Conservation (phyloP, 345 rosid genomes). For the Lepidium africanum region DNA sequence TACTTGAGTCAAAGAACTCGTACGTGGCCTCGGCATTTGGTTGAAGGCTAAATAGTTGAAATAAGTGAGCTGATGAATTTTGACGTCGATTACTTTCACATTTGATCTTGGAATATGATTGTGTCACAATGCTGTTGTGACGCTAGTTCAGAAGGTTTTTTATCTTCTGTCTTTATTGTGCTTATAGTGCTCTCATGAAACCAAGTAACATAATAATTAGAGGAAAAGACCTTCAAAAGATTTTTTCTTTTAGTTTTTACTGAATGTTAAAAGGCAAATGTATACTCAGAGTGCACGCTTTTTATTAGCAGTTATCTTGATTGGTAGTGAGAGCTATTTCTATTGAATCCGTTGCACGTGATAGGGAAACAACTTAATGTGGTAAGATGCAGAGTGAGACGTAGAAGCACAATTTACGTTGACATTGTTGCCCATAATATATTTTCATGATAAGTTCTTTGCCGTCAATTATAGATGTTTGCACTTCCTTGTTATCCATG, state of each 20-base stretch:
- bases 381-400: background rate
- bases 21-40: background rate
- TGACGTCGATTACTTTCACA: background rate
- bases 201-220: background rate
- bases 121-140: background rate
- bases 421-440: background rate
- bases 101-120: background rate
- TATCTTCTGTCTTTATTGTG: background rate
- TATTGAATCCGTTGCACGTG: background rate
- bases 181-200: conserved; percentile 1
- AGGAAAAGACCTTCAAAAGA: background rate
- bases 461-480: background rate
- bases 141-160: background rate
- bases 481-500: background rate
- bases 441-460: conserved; percentile 5
- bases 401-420: background rate
- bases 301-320: background rate
- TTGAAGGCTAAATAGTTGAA: background rate
- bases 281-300: background rate
- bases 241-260: background rate
- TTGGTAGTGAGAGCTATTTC: background rate
- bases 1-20: background rate
- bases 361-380: background rate
- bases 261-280: background rate
- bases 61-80: conserved; percentile 3